Evolutionary conservation across 2,329 filamentous ascomycete genomes (phyloP).

Genomic region (Plenodomus tracheiphilus): DNA sequence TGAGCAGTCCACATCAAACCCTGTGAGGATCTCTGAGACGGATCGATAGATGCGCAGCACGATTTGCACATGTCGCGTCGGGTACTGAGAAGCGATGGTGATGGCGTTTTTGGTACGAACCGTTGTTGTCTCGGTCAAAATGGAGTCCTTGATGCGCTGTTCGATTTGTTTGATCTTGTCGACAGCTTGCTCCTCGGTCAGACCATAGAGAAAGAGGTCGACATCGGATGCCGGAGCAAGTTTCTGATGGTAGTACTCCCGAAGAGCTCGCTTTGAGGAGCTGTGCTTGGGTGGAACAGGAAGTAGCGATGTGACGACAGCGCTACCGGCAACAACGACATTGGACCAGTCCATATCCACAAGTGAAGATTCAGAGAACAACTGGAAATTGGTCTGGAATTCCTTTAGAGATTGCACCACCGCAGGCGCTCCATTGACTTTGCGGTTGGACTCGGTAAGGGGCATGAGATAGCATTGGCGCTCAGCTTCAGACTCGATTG

Average conservation of each 20-base stretch:
- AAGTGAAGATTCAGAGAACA: constrained; percentile 80
- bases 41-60: constrained; percentile 85
- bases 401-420: constrained; percentile 68
- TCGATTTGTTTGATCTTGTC: constrained; percentile 87
- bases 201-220: constrained; percentile 81
- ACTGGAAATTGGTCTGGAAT: constrained; percentile 76
- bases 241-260: constrained; percentile 75
- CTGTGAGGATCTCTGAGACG: constrained; percentile 80
- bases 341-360: constrained; percentile 80
- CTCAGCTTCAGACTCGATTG: constrained; percentile 61
- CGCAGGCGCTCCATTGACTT: constrained; percentile 65
- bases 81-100: constrained; percentile 83
- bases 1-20: constrained; percentile 86
- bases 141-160: constrained; percentile 70
- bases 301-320: constrained; percentile 77
- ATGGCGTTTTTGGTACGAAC: constrained; percentile 86
- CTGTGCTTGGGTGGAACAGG: constrained; percentile 60
- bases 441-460: constrained; percentile 64
- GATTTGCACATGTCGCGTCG: constrained; percentile 82
- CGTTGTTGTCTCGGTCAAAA: constrained; percentile 81
- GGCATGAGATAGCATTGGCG: constrained; percentile 71
- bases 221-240: constrained; percentile 84
- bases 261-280: constrained; percentile 46
- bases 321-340: constrained; percentile 78
- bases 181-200: constrained; percentile 75